Base-by-base conservation (phyloP, 108 stramenopile species). In the Skeletonema costatum region DNA sequence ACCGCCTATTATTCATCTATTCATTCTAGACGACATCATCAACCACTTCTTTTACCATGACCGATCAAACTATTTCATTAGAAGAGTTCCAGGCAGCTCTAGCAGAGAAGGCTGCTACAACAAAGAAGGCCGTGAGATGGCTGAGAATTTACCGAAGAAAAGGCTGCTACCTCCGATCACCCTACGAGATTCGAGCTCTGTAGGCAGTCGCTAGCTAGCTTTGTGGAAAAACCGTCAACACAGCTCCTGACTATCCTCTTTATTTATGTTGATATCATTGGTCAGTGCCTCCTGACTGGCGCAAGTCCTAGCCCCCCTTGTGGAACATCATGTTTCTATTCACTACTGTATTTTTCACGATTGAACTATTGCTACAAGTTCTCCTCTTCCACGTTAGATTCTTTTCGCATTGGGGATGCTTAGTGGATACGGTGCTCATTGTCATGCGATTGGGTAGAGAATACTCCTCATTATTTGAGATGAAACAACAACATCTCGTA, bases 321-420 rank as follows among this genome's bases (percentile, higher is more conserved):
- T 46, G 44, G 44, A 46, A 46, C 44, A 3, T 11, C 2, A n/a
- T 46, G 2, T 46, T 46, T 16, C 44, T n/a, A 0, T 16, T 46
- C 44, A 42, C 12, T 12, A 42, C 41, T 13, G 41, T 12, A 12
- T 46, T 46, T 5, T 46, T 46, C 16, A 46, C 44, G 2, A 32
- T 65, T 19, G 73, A 81, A 60, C 31, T 81, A 3, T 2, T 74
- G 0, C 41, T 68, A 0, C 80, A 81, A 36, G 70, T 66, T 64
- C 1, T 58, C 9, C 14, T 71, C 50, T 74, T 70, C 19, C 68
- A 61, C 13, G 36, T 32, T 42, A 16, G 69, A 38, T 81, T 70
- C 68, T 74, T 81, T 44, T 67, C 63, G 13, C 69, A 81, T 56
- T 81, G 80, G 73, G 73, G 73, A n/a, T 81, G 62, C 32, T 21